These are phyloP conservation scores for Phytophthora kernoviae DNA, from an alignment of 352 stramenopile genomes.

Conservation along the genomic window DNA sequence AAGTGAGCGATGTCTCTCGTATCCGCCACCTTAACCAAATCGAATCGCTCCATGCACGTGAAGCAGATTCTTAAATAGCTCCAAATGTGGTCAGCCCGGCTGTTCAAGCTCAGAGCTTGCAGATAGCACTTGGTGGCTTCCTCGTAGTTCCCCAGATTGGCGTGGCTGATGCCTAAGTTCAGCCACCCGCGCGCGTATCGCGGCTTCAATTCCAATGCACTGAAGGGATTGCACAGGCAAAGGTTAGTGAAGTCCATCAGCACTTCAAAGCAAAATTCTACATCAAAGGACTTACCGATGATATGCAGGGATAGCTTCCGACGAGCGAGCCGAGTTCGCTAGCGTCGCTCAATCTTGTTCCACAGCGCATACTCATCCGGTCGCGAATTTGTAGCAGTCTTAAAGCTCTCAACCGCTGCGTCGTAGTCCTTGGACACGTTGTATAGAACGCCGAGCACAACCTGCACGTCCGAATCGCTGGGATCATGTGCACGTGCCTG, in stretches of 20 bases:
- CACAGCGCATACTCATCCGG: conserved; percentile 96
- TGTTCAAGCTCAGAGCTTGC: conserved; percentile 96
- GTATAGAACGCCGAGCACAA: conserved; percentile 97
- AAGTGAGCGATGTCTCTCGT: conserved; percentile 83
- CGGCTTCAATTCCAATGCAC: conserved; percentile 95
- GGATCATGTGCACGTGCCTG: conserved; percentile 84
- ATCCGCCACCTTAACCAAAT: conserved; percentile 94
- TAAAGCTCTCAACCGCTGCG: conserved; percentile 91
- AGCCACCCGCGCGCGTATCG: conserved; percentile 97
- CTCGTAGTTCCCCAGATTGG: conserved; percentile 95
- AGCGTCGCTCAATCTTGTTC: conserved; percentile 98
- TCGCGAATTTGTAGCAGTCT: conserved; percentile 71
- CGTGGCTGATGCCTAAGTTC: conserved; percentile 98
- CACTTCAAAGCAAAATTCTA: neutral
- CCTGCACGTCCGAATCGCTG: conserved; percentile 77
- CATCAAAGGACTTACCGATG: conserved; percentile 53
- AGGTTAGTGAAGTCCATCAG: conserved; percentile 12
- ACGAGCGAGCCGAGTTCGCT: conserved; percentile 94
- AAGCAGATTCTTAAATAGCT: conserved; percentile 98
- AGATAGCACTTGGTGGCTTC: conserved; percentile 97
- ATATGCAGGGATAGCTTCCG: conserved; percentile 94
- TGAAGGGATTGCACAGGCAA: conserved; percentile 27
- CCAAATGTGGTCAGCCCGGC: conserved; percentile 96
- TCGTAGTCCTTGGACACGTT: conserved; percentile 98
- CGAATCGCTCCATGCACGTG: conserved; percentile 96